Evolutionary conservation across 2,329 filamentous ascomycete species (phyloP).

Genomic region (Colletotrichum eleusines): DNA sequence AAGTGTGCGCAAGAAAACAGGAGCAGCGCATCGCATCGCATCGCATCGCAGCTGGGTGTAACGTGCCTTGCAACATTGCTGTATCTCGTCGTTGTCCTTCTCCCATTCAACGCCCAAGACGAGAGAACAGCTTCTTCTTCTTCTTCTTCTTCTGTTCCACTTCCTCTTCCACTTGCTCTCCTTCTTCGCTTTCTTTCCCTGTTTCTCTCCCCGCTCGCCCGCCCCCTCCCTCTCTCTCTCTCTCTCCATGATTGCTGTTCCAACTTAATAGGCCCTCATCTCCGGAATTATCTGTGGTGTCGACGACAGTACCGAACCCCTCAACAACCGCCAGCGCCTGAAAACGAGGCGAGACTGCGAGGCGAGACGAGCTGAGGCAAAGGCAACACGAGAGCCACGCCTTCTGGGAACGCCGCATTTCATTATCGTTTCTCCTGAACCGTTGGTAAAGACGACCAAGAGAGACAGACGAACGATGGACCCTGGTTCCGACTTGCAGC

Average conservation of each 20-base stretch:
- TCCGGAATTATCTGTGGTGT: neutral
- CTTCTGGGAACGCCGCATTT: neutral
- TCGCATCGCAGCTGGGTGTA: conserved; percentile 20
- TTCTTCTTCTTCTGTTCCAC: too few species aligned
- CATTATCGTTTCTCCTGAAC: neutral
- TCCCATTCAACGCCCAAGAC: neutral
- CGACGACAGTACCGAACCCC: conserved; percentile 2
- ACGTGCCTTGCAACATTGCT: conserved; percentile 18
- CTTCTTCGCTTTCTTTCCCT: neutral
- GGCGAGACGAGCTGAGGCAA: neutral
- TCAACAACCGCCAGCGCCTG: neutral
- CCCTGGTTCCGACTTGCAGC: conserved; percentile 44
- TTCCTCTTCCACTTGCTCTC: neutral
- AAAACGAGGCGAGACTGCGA: conserved; percentile 10
- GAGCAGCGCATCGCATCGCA: conserved; percentile 22
- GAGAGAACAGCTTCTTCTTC: neutral
- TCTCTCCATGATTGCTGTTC: neutral
- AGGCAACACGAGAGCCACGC: neutral
- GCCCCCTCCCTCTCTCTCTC: too few species aligned
- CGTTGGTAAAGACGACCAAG: neutral
- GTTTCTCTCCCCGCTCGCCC: too few species aligned
- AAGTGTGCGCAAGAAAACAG: neutral
- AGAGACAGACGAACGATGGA: conserved; percentile 24
- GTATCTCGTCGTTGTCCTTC: neutral
- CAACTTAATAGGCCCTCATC: neutral